Base-by-base conservation (phyloP, 2,329 filamentous ascomycete species). In the Alternaria solani region DNA sequence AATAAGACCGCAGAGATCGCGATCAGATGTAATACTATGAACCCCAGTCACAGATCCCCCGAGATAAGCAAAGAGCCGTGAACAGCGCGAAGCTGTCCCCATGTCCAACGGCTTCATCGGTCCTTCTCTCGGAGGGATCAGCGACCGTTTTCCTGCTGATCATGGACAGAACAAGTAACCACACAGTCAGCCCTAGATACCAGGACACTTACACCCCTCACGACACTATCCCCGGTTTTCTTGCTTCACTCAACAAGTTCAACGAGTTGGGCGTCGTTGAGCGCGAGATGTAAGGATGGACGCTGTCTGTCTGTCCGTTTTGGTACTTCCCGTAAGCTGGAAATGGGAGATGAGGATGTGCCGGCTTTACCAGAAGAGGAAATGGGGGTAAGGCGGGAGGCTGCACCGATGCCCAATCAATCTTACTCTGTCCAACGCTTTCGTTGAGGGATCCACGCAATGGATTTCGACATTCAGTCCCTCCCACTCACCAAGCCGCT, bases 21-120 rank as follows among this genome's bases (percentile, higher is more conserved):
- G 46, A 38, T n/a, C 30, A 36, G 20, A 49, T 23, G 23, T 36
- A n/a, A 49, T 25, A 23, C 25, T 49, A 32, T 20, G 7, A 49
- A 38, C 46, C 46, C 46, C 32, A 49, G 46, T 49, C 46, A 49
- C 32, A 36, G 46, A 49, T 49, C 46, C 46, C 14, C 30, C 30
- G 30, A 49, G 46, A 49, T 49, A 49, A 49, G 46, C 46, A 49
- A 38, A 49, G 20, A 48, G 32, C 46, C 46, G 46, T 36, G 32
- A 32, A 49, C 30, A 20, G 30, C 46, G 46, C 46, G 46, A 49
- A 38, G 46, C 32, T 20, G 16, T 49, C 30, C 30, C 46, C 46
- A 38, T 49, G 32, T 38, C 46, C 46, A 49, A 49, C 46, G 20
- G 46, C 46, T 49, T 38, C 30, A 36, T 49, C 46, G 46, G 32